Base-by-base conservation (phyloP, 352 stramenopile species). In the Thalassiosira hispida region DNA sequence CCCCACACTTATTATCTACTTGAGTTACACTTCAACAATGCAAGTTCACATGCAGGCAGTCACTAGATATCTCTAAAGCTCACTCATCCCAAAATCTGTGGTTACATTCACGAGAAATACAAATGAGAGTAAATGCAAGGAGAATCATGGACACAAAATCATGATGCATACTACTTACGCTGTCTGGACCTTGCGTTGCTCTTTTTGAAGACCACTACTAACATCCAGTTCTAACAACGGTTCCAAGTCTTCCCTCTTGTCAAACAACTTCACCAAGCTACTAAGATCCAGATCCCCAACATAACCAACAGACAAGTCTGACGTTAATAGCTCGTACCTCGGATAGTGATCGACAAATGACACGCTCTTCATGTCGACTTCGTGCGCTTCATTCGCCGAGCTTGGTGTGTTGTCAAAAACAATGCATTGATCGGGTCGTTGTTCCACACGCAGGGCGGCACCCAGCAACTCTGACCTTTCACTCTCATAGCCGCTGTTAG, bases 311-410 rank as follows among this genome's bases (percentile, higher is more conserved):
- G 85, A 79, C 5, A 73, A 78, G 63, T 93, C 87, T 38, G 87
- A 83, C 18, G 81, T 67, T 0, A 85, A 49, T 14, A 93, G 56
- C 61, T 93, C 88, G 46, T 93, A 92, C 23, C 72, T 69, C 23
- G 83, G 77, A 66, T 88, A 91, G 14, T 82, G 52, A 63, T 89
- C 73, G 20, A 90, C 76, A 27, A 91, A 57, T 12, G 75, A 70
- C 18, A 93, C 77, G 68, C 72, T 85, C 53, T 87, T 86, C 88
- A 92, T 92, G 18, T 83, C 73, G 23, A 87, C 70, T 42, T 91
- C 85, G 53, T 88, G 85, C 12, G 83, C 85, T 12, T 77, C 77
- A 27, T 66, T 74, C 2, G 72, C 72, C 18, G 78, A 77, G 33
- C 59, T 33, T 0, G 88, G 85, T 38, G 70, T 90, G 35, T 81